Evolutionary conservation across 2,329 filamentous ascomycete species (phyloP), one percentile per base, ranked within the genome.

Genomic region (Colletotrichum brevisporum): DNA sequence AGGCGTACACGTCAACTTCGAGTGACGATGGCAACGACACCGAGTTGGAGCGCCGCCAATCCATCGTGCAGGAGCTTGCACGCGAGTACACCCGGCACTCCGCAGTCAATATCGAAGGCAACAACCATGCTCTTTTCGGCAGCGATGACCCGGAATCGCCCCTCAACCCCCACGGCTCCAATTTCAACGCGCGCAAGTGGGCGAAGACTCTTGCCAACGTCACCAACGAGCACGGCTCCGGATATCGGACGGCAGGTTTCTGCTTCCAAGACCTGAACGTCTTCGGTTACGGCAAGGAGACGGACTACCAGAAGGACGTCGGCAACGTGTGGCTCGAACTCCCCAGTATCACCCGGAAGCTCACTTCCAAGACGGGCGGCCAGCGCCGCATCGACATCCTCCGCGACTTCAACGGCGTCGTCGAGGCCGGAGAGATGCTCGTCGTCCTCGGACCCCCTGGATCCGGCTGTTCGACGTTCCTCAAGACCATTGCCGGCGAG

Each of bases 401-500:
- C 41, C 76, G 79, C 58, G 79, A 84, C 63, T 79, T 86, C 41
- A 85, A 88, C 63, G 86, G 86, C 16, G 58, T 88, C 1, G 83
- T 89, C 1, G 78, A 86, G 70, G 80, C 78, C 27, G 87, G 87
- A 6, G 87, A 89, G 79, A 86, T 89, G 83, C 78, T 89, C 27
- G 83, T 88, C 26, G 87, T 89, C 15, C 82, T 89, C 3, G 87
- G 87, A 24, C 86, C 86, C 56, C 87, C 88, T 5, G 81, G 81
- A 4, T 74, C 77, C 0, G 88, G 88, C 21, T 93, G 91, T 73
- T 90, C 90, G 10, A 92, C 91, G 0, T 89, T 93, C 72, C 81
- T 93, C 61, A 92, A 92, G 76, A 89, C 89, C 0, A 82, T 91
- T 54, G 84, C 89, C 10, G 89, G 90, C 61, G 89, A 91, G 74